Percentiles rank a stretch among this genome's conserved stretches.
These are phyloP conservation scores for Cutaneotrichosporon cyanovorans DNA, from an alignment of 1,284 basidiomycete genomes.

Conservation along the genomic window DNA sequence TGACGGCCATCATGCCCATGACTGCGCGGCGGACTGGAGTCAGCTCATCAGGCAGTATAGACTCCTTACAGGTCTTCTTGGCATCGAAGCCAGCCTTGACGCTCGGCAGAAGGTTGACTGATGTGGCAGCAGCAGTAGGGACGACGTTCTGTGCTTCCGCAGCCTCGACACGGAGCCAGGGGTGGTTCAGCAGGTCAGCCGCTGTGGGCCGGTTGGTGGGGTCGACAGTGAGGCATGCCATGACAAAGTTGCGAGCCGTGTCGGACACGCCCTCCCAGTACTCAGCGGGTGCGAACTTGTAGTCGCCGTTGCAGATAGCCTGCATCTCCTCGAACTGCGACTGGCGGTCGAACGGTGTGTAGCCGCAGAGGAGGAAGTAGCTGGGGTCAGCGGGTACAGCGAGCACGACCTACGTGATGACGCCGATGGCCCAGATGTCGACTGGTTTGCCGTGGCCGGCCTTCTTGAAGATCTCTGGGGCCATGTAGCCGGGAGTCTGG, in stretches of 20 bases:
- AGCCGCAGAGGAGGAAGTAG: conserved; percentile 89
- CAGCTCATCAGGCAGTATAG: neutral
- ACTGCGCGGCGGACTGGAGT: conserved; percentile 73
- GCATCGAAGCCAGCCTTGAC: conserved; percentile 84
- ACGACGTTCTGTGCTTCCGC: conserved; percentile 53
- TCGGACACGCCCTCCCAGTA: conserved; percentile 80
- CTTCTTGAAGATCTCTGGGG: conserved; percentile 96
- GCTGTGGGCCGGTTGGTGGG: conserved; percentile 70
- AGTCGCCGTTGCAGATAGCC: conserved; percentile 85
- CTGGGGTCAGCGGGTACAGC: conserved; percentile 13
- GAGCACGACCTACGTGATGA: conserved; percentile 57
- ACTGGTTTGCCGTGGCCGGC: conserved; percentile 93
- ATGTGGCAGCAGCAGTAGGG: conserved; percentile 57
- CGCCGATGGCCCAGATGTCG: conserved; percentile 95
- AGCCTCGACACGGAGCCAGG: conserved; percentile 57
- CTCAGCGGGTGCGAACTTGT: conserved; percentile 78
- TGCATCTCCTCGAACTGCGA: conserved; percentile 81
- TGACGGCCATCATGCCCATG: conserved; percentile 73
- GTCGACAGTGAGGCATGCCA: conserved; percentile 72
- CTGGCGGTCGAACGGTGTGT: conserved; percentile 90
- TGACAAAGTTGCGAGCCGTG: conserved; percentile 73
- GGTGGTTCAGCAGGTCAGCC: conserved; percentile 60
- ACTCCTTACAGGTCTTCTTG: conserved; percentile 66
- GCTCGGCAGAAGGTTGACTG: conserved; percentile 75
- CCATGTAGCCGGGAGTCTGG: conserved; percentile 65